phyloP scores from a whole-genome alignment of 1,284 basidiomycete species.

The Microbotryomycetes sp. region DNA sequence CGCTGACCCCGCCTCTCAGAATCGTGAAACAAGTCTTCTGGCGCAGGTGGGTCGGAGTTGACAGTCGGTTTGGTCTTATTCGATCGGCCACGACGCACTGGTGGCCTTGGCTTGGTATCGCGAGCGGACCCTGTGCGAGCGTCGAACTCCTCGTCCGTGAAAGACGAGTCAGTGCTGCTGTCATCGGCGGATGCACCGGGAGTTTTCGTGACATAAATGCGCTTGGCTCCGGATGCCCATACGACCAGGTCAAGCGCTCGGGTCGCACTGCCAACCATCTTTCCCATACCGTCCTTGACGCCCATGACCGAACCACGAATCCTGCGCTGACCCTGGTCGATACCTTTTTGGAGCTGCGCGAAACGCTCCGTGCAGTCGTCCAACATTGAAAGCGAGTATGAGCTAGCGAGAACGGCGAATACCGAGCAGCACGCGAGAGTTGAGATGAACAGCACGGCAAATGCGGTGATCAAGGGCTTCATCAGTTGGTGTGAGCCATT shows the following conservation, averaged over 20 bases:
- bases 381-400: conserved; percentile 22
- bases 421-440: conserved; percentile 16
- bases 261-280: conserved; percentile 16
- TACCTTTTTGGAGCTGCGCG: background rate
- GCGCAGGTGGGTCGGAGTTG: background rate
- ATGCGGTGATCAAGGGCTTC: conserved; percentile 12
- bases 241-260: conserved; percentile 17
- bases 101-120: background rate
- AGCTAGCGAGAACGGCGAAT: conserved; percentile 17
- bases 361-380: conserved; percentile 19
- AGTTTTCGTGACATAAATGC: background rate
- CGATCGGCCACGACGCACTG: background rate
- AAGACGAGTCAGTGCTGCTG: background rate
- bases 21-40: background rate
- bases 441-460: conserved; percentile 20
- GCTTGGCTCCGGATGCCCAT: conserved; percentile 3
- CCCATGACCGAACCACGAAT: conserved; percentile 13
- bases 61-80: background rate
- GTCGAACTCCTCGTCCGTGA: background rate
- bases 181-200: background rate
- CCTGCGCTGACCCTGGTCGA: background rate
- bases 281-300: conserved; percentile 13
- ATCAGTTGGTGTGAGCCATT: background rate
- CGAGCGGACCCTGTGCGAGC: no score
- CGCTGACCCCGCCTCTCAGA: background rate